Base-by-base conservation (phyloP, 208 protist species). In the Leishmania gerbilli region DNA sequence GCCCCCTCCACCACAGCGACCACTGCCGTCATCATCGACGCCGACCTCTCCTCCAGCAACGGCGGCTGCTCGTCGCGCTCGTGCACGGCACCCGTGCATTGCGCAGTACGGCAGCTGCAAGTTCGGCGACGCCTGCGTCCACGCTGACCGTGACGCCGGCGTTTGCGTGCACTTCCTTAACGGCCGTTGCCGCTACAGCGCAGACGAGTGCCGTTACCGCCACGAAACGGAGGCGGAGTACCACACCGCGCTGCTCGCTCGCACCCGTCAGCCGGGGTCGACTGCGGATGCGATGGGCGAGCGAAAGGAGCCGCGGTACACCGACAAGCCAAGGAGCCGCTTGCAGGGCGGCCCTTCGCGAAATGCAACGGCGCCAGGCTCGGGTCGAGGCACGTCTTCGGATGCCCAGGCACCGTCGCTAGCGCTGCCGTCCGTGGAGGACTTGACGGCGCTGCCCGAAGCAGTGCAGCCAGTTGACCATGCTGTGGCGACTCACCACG, bases 81-180 rank as follows among this genome's bases (percentile, higher is more conserved):
- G 83, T 31, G 78, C 60, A 31, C 85, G 87, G 40, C 93, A 97
- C 78, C 93, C 93, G 19, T 97, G 93, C 74, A 49, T 97, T 3
- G 82, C 79, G 19, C 93, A 97, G 85, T 92, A 85, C 77, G 93
- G 93, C 77, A 85, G 68, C 65, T 97, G 93, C 80, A 92, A 88
- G 82, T 97, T 82, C 80, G 93, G 91, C 31, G 84, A 88, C 34
- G 49, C 80, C 31, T 97, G 93, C 83, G 60, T 82, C 19, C 84
- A 95, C 83, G 79, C 82, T 21, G 86, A 94, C 74, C 86, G 88
- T 60, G 89, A 92, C 67, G 90, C 88, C 0, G 91, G 95, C 65
- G 92, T 95, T 11, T 97, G 93, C 74, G 86, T 97, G 24, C 86
- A 89, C 56, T 95, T 87, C 76, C 80, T 97, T 21, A 85, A 93